Conservation (phyloP, 2,329 filamentous ascomycete species). For the Biscogniauxia mediterranea region DNA sequence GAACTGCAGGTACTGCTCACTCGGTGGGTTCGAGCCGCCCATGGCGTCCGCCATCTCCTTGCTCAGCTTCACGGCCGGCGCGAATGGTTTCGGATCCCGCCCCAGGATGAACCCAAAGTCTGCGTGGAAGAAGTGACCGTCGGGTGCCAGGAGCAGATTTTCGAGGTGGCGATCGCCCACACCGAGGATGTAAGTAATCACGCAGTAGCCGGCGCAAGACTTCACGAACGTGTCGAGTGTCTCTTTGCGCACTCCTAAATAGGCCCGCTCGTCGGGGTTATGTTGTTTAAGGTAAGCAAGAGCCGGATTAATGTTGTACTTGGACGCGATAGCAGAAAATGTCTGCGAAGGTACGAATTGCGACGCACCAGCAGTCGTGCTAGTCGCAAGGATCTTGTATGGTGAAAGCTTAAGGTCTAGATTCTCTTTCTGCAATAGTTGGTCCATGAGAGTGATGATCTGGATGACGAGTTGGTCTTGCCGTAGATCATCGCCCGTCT, state of each 20-base stretch:
- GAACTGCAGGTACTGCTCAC: slow-evolving; percentile 79
- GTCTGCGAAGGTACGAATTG: slow-evolving; percentile 89
- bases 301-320: slow-evolving; percentile 72
- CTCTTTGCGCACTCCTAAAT: slow-evolving; percentile 85
- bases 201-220: slow-evolving; percentile 95
- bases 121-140: slow-evolving; percentile 95
- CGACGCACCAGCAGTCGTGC: slow-evolving; percentile 82
- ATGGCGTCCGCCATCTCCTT: slow-evolving; percentile 99
- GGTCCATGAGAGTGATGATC: slow-evolving; percentile 97
- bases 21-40: slow-evolving; percentile 71
- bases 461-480: slow-evolving; percentile 97
- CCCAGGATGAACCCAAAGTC: slow-evolving; percentile 98
- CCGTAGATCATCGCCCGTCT: slow-evolving; percentile 91
- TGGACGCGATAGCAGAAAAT: slow-evolving; percentile 78
- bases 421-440: slow-evolving; percentile 91
- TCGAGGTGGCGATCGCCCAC: slow-evolving; percentile 95
- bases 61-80: slow-evolving; percentile 93
- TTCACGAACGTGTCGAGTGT: slow-evolving; percentile 94
- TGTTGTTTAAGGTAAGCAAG: slow-evolving; percentile 84
- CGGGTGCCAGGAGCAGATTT: slow-evolving; percentile 86
- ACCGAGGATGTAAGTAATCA: slow-evolving; percentile 95
- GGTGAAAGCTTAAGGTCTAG: slow-evolving; percentile 91
- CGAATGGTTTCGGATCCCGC: slow-evolving; percentile 94
- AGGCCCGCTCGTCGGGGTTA: slow-evolving; percentile 80
- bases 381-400: slow-evolving; percentile 94